These are phyloP conservation scores for Lasiodiplodia citricola DNA, from an alignment of 2,329 filamentous ascomycete genomes.

Conservation along the genomic window DNA sequence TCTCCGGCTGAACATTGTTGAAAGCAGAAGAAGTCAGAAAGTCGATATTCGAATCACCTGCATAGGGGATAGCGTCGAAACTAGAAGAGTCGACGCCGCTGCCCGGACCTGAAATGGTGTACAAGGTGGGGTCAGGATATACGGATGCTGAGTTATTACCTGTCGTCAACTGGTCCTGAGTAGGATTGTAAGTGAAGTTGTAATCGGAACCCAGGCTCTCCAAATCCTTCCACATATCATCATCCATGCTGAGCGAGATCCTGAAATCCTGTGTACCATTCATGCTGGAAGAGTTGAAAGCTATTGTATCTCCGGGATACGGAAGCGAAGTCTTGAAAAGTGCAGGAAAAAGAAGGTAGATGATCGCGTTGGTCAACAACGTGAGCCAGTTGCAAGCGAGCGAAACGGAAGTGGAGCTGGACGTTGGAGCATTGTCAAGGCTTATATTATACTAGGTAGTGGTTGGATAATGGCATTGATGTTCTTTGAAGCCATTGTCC, in stretches of 20 bases:
- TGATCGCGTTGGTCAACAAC: slow-evolving; percentile 19
- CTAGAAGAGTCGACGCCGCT: too few relatives aligned
- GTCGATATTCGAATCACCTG: too few relatives aligned
- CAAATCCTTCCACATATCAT: neutral
- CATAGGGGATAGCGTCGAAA: too few relatives aligned
- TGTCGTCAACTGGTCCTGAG: neutral
- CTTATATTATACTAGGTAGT: slow-evolving; percentile 6
- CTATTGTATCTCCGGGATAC: slow-evolving; percentile 4
- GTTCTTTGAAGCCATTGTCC: neutral
- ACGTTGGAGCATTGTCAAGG: neutral
- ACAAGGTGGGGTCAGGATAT: too few relatives aligned
- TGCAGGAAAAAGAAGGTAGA: neutral
- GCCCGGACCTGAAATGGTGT: too few relatives aligned
- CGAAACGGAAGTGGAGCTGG: neutral
- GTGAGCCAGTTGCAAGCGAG: neutral
- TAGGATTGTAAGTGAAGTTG: neutral
- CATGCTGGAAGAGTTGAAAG: neutral
- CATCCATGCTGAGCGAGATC: neutral
- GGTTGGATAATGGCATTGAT: neutral
- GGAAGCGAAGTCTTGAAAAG: neutral
- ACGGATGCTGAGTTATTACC: too few relatives aligned
- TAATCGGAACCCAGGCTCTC: neutral
- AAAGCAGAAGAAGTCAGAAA: too few relatives aligned
- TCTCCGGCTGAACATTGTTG: too few relatives aligned
- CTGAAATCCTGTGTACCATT: neutral